Base-by-base conservation (phyloP, 352 stramenopile genomes). In the Pythium aristosporum region DNA sequence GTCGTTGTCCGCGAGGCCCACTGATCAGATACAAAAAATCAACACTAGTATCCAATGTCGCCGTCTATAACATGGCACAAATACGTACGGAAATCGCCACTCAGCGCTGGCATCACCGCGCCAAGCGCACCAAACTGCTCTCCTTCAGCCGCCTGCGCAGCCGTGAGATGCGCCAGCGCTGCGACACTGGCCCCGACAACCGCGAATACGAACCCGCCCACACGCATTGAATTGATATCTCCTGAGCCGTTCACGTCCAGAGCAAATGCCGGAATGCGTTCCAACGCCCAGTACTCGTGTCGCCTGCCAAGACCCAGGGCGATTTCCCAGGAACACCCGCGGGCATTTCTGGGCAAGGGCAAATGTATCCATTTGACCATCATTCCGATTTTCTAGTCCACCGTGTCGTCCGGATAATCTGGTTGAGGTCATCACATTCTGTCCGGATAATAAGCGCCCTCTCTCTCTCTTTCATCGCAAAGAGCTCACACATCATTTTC, bases 301-400 rank as follows among this genome's bases (percentile, higher is more conserved):
- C 1, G 25, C 25, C 25, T 30, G 25, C 25, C 3, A 30, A 30
- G 25, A 30, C 0, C 25, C 25, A 30, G 3, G 25, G 5, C 5
- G 25, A 30, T 30, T 30, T 30, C 46, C 21, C 21, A 28, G 46
- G 28, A 52, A 18, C n/a, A 13, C 21, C 28, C n/a, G 46, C 28
- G 6, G 10, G 2, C 3, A 42, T 42, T 42, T 42, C 37, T 42
- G 2, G 37, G 37, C 37, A 16, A 16, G 10, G 3, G 37, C 37
- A 16, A 46, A 30, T 62, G 55, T 62, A 62, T 46, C 55, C 55
- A 62, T 46, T 1, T 47, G 16, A 62, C 43, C 55, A 41, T 54
- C 55, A 62, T 62, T 62, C 55, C 28, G 23, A 0, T 3, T 1
- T 41, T 5, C 25, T 3, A 12, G 11, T 47, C 41, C 55, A 54